Percentiles rank a stretch among this genome's conserved stretches.
Evolutionary conservation across 176 grass and related monocot genomes (phyloP).

Genomic region (Thinopyrum elongatum): DNA sequence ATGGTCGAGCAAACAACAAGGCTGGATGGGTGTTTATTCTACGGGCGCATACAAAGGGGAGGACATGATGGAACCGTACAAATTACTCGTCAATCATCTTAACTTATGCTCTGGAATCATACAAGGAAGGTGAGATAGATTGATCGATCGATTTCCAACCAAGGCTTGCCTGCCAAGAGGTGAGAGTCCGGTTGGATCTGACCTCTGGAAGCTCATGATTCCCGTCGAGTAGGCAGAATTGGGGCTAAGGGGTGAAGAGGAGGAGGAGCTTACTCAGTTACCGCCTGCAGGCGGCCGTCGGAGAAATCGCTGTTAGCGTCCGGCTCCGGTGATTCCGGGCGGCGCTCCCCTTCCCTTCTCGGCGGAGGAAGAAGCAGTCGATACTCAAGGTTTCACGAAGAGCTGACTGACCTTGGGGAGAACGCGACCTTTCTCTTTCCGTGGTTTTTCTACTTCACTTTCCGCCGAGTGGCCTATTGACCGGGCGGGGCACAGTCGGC

Average conservation of each 20-base stretch:
- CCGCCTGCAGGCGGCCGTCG: background rate
- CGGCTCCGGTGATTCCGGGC: constrained; percentile 14
- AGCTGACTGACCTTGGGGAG: background rate
- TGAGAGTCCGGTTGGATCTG: constrained; percentile 31
- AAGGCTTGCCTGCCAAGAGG: background rate
- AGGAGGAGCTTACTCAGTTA: background rate
- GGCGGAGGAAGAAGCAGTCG: constrained; percentile 10
- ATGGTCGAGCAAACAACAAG: background rate
- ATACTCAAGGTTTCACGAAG: background rate
- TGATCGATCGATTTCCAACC: background rate
- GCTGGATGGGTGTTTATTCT: background rate
- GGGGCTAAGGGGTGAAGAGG: background rate
- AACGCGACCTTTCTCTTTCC: background rate
- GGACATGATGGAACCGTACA: background rate
- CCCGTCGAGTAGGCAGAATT: background rate
- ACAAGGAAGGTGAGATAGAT: background rate
- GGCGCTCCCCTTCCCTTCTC: background rate
- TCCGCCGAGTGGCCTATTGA: background rate
- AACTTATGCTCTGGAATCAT: background rate
- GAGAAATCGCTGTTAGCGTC: background rate
- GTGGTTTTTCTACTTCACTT: background rate
- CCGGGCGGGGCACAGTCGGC: background rate
- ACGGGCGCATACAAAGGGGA: background rate
- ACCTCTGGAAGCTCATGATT: background rate
- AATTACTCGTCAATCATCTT: background rate